These are phyloP conservation scores for Fraxinus greggii DNA, from an alignment of 305 asterid species.

Conservation along the genomic window DNA sequence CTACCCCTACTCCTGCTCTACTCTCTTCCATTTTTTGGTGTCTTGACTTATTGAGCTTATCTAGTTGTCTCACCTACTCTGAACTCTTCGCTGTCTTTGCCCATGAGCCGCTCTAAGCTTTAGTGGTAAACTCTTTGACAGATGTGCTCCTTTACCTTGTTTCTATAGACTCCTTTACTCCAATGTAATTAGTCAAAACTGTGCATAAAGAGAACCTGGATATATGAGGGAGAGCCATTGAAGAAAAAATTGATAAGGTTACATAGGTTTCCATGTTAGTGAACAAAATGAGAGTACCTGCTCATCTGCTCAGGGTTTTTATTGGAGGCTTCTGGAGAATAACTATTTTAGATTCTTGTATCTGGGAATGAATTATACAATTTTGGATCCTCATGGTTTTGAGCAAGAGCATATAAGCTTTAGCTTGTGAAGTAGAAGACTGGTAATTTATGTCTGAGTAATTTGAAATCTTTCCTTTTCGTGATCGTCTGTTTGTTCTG, in stretches of 20 bases:
- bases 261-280: not conserved
- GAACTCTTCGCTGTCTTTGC: not conserved
- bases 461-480: not conserved
- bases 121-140: not conserved
- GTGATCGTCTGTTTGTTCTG: not conserved
- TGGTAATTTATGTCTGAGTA: not conserved
- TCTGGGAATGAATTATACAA: not conserved
- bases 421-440: not conserved
- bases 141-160: not conserved
- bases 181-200: not conserved
- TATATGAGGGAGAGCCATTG: not conserved
- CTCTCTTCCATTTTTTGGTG: not conserved
- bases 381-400: not conserved
- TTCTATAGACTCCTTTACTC: not conserved
- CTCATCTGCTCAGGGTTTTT: not conserved
- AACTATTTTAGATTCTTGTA: not conserved
- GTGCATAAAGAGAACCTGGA: not conserved
- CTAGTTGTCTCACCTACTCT: not conserved
- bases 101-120: not conserved
- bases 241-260: not conserved
- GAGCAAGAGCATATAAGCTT: not conserved
- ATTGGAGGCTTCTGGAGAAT: not conserved
- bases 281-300: not conserved
- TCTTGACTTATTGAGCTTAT: not conserved
- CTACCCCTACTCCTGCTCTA: not conserved